phyloP scores from a whole-genome alignment of 495 filamentous ascomycete genomes.

The Daldinia loculata region DNA sequence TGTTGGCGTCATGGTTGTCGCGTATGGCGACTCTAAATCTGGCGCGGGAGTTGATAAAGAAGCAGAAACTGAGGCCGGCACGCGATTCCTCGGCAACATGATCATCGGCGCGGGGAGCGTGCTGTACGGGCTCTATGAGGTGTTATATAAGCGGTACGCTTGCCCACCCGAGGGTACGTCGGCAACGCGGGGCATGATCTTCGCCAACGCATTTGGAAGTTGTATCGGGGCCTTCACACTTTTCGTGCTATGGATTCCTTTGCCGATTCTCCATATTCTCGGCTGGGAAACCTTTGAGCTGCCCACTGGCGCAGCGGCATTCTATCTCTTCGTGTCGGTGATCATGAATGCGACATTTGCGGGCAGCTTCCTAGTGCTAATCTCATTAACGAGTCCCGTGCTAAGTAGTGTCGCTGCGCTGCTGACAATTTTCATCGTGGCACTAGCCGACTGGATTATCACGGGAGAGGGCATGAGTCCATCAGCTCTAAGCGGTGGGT shows the following conservation, averaged over 20 bases:
- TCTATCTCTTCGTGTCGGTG: constrained; percentile 81
- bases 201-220: constrained; percentile 90
- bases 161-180: constrained; percentile 91
- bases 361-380: constrained; percentile 91
- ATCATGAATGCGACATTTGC: constrained; percentile 88
- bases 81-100: constrained; percentile 81
- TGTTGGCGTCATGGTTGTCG: constrained; percentile 86
- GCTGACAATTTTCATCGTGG: constrained; percentile 95
- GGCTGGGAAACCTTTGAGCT: constrained; percentile 85
- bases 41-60: constrained; percentile 57
- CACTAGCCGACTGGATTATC: constrained; percentile 85
- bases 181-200: constrained; percentile 83
- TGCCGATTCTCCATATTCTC: constrained; percentile 80
- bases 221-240: constrained; percentile 87
- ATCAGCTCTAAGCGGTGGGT: constrained; percentile 81
- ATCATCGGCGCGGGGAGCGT: constrained; percentile 94
- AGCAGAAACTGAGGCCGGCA: constrained; percentile 55
- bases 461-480: constrained; percentile 76
- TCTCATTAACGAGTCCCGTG: constrained; percentile 90
- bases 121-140: constrained; percentile 96
- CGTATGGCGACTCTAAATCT: constrained; percentile 75
- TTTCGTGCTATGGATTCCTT: constrained; percentile 86
- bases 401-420: constrained; percentile 90
- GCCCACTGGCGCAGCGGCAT: constrained; percentile 77
- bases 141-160: constrained; percentile 89